These are phyloP conservation scores for Chalaropsis thielavioides DNA, from an alignment of 2,329 filamentous ascomycete species.

Conservation along the genomic window DNA sequence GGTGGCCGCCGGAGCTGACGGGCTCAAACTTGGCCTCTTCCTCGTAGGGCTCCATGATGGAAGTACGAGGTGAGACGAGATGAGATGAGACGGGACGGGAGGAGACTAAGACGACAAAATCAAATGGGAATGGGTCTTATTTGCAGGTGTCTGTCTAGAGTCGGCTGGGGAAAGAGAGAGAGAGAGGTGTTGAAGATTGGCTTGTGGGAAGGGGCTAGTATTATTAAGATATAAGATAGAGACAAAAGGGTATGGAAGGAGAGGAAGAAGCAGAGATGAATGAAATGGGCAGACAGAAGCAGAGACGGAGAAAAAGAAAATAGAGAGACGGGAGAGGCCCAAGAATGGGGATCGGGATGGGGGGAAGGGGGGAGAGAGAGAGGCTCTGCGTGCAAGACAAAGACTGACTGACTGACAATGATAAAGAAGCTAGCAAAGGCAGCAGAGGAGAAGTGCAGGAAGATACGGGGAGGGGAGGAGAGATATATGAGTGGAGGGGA, in stretches of 20 bases:
- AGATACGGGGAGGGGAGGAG: background rate
- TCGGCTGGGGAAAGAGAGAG: background rate
- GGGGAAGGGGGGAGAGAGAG: too few relatives aligned
- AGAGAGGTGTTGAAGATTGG: background rate
- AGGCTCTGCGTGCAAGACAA: background rate
- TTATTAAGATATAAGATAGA: background rate
- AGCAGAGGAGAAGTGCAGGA: background rate
- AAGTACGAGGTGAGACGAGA: background rate
- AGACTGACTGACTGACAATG: background rate
- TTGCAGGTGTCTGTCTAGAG: too few relatives aligned
- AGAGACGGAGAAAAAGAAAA: background rate
- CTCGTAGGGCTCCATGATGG: constrained; percentile 1
- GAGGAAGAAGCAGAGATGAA: too few relatives aligned
- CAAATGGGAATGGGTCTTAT: background rate
- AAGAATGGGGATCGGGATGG: background rate
- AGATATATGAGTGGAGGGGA: background rate
- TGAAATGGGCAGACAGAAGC: background rate
- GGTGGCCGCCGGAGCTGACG: background rate
- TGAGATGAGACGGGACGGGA: background rate
- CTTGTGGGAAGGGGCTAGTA: background rate
- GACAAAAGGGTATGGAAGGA: background rate
- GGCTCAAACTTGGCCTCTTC: constrained; percentile 6
- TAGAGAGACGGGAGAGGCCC: background rate
- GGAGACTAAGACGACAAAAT: background rate
- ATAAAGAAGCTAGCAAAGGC: background rate